Percentiles rank a stretch among this genome's conserved stretches.
Conservation (phyloP, 805 yeast species). For the Babjeviella inositovora region DNA sequence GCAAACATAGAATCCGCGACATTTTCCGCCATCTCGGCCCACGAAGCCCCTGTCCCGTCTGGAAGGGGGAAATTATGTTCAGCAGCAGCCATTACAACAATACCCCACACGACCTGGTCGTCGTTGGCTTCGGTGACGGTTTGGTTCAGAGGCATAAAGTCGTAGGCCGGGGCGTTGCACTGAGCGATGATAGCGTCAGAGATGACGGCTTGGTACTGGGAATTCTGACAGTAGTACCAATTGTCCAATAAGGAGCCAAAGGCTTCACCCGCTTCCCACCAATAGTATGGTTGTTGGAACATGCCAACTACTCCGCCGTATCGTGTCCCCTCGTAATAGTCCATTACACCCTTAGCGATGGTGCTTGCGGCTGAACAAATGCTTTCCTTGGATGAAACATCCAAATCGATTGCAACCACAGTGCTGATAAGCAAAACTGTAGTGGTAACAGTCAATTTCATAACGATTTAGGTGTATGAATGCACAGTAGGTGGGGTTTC, state of each 20-base stretch:
- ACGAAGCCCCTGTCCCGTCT: conserved; percentile 6
- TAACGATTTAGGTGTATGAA: too few relatives aligned
- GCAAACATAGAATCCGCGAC: conserved; percentile 15
- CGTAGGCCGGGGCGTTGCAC: conserved; percentile 18
- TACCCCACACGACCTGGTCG: conserved; percentile 37
- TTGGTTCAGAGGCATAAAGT: conserved; percentile 28
- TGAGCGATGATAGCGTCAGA: conserved; percentile 23
- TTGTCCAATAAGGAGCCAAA: conserved; percentile 28
- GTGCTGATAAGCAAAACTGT: too few relatives aligned
- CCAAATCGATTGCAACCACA: conserved; percentile 17
- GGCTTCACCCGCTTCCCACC: conserved; percentile 39
- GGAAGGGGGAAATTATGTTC: conserved; percentile 24
- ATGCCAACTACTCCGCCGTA: conserved; percentile 29
- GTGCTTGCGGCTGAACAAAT: conserved; percentile 21
- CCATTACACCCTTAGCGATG: conserved; percentile 20
- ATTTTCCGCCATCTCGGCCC: conserved; percentile 14
- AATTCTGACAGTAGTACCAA: conserved; percentile 18
- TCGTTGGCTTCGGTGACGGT: conserved; percentile 31
- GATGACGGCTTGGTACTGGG: conserved; percentile 11
- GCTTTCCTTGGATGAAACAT: conserved; percentile 15
- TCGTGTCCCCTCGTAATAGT: conserved; percentile 23
- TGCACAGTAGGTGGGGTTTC: too few relatives aligned
- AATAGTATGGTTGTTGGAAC: conserved; percentile 26
- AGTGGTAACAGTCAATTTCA: too few relatives aligned
- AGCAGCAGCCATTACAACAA: conserved; percentile 27